Conservation (phyloP, 768 basidiomycete species). For the Tricholoma matsutake region DNA sequence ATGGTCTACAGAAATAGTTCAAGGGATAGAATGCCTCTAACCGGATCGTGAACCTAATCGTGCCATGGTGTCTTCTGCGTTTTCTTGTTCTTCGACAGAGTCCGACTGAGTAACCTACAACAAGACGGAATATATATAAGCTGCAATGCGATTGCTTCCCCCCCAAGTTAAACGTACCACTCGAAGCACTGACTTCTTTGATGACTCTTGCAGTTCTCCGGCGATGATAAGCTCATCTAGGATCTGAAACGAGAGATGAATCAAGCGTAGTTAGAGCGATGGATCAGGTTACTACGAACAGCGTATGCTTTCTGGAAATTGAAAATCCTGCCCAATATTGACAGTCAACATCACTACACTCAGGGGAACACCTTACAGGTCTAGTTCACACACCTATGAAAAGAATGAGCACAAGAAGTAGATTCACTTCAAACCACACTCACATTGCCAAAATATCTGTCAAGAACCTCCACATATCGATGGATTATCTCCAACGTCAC, state of each 20-base stretch:
- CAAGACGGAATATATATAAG: neutral
- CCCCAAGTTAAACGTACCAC: conserved; percentile 31
- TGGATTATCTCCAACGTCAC: conserved; percentile 91
- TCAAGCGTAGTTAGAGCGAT: conserved; percentile 2
- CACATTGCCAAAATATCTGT: conserved; percentile 89
- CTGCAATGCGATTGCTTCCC: neutral
- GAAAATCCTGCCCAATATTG: conserved; percentile 69
- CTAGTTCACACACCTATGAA: conserved; percentile 83
- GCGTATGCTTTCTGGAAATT: conserved; percentile 99
- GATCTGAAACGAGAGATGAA: conserved; percentile 43
- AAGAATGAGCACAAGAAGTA: conserved; percentile 6
- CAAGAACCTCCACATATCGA: conserved; percentile 90
- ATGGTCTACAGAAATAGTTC: conserved; percentile 15
- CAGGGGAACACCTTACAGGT: conserved; percentile 60
- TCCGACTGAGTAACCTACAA: conserved; percentile 82
- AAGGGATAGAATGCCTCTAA: conserved; percentile 38
- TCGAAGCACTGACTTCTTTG: conserved; percentile 82
- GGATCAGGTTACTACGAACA: conserved; percentile 37
- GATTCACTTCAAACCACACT: conserved; percentile 25
- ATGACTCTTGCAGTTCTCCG: conserved; percentile 96
- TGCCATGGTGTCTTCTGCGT: conserved; percentile 75
- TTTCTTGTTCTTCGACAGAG: conserved; percentile 81
- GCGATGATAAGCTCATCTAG: conserved; percentile 96
- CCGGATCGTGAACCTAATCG: conserved; percentile 72
- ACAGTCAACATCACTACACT: conserved; percentile 3